These are phyloP conservation scores for Cutaneotrichosporon arboriforme DNA, from an alignment of 1,284 basidiomycete species.

Conservation along the genomic window DNA sequence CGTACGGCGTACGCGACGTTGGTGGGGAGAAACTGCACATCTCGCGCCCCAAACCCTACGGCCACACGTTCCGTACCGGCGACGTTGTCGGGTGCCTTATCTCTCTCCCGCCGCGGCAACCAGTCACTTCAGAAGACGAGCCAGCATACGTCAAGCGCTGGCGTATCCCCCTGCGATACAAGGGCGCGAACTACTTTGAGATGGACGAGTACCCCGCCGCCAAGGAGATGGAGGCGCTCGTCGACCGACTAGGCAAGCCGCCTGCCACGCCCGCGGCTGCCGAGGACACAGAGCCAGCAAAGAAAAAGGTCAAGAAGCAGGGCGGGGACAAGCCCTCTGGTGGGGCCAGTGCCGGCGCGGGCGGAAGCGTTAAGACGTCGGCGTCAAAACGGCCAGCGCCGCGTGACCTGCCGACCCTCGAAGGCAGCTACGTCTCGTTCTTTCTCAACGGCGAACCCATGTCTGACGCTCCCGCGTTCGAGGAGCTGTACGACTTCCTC, in stretches of 20 bases:
- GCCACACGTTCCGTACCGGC: slow-evolving; percentile 64
- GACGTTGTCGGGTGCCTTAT: slow-evolving; percentile 77
- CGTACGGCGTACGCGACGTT: slow-evolving; percentile 85
- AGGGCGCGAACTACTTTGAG: slow-evolving; percentile 96
- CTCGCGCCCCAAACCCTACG: slow-evolving; percentile 74
- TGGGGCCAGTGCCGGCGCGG: background rate
- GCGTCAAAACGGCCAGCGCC: background rate
- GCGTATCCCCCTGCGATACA: slow-evolving; percentile 87
- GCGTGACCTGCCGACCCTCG: slow-evolving; percentile 59
- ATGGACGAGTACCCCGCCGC: slow-evolving; percentile 79
- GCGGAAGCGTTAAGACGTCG: background rate
- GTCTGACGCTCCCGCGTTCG: slow-evolving; percentile 64
- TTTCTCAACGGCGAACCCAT: slow-evolving; percentile 88
- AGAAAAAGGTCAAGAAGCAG: slow-evolving; percentile 50
- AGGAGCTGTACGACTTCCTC: slow-evolving; percentile 83
- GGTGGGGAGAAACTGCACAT: slow-evolving; percentile 85
- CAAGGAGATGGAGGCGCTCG: slow-evolving; percentile 89
- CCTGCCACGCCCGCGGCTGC: slow-evolving; percentile 19
- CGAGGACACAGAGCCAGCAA: slow-evolving; percentile 24
- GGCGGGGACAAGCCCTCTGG: slow-evolving; percentile 9
- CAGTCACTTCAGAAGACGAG: slow-evolving; percentile 56
- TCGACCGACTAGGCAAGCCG: slow-evolving; percentile 57
- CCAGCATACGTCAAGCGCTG: slow-evolving; percentile 69
- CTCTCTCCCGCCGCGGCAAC: slow-evolving; percentile 61
- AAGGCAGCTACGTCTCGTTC: slow-evolving; percentile 74